phyloP scores from a whole-genome alignment of 768 basidiomycete species.

The Hypholoma sublateritium region DNA sequence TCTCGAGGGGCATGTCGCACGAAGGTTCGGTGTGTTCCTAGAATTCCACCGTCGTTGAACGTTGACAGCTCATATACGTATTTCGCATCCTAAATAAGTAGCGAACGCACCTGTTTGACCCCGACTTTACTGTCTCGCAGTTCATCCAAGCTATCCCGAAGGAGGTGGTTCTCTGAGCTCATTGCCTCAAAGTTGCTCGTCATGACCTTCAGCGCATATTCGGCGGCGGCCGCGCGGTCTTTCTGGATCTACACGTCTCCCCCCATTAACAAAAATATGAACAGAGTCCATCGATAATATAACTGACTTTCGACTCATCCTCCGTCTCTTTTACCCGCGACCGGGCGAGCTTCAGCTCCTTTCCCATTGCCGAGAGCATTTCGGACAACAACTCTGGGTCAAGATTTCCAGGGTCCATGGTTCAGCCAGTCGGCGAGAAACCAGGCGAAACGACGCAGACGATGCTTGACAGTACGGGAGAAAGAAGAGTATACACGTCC shows the following conservation, averaged over 20 bases:
- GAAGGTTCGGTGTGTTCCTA: background rate
- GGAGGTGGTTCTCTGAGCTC: background rate
- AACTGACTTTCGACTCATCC: background rate
- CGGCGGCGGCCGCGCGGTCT: background rate
- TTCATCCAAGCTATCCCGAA: background rate
- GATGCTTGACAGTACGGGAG: background rate
- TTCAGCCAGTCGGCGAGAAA: background rate
- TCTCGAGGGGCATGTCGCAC: background rate
- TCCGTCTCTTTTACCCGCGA: background rate
- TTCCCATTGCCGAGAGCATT: slow-evolving; percentile 5
- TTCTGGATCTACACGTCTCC: background rate
- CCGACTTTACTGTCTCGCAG: background rate
- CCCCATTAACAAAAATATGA: background rate
- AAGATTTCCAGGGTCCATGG: background rate
- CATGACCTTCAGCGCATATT: background rate
- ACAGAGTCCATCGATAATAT: no score
- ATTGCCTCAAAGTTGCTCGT: slow-evolving; percentile 3
- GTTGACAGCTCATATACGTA: background rate
- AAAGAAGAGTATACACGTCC: background rate
- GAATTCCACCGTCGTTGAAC: background rate
- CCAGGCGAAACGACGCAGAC: background rate
- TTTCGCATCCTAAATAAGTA: background rate
- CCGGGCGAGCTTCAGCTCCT: background rate
- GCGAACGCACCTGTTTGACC: background rate
- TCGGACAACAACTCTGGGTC: slow-evolving; percentile 1